Evolutionary conservation across 768 basidiomycete genomes (phyloP).

Genomic region (Trametes villosa): DNA sequence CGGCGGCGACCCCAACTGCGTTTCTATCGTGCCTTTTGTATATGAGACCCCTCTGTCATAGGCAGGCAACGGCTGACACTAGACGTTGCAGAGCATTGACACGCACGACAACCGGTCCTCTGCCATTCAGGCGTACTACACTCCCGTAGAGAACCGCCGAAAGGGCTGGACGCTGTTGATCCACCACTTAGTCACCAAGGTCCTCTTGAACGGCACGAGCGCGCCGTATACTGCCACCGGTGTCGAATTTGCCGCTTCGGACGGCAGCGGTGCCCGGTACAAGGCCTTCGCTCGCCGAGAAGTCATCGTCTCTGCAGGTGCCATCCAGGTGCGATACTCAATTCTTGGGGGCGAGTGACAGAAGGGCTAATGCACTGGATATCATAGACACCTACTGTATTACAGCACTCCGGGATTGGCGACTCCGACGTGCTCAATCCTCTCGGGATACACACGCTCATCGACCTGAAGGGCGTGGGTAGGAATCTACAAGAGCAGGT

Average conservation of each 20-base stretch:
- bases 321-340: conserved; percentile 36
- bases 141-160: conserved; percentile 51
- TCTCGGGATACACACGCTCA: conserved; percentile 49
- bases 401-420: conserved; percentile 62
- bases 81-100: conserved; percentile 37
- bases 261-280: conserved; percentile 37
- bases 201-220: conserved; percentile 39
- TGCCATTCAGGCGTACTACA: conserved; percentile 56
- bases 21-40: conserved; percentile 59
- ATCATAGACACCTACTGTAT: conserved; percentile 40
- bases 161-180: conserved; percentile 55
- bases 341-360: background rate
- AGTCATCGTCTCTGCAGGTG: conserved; percentile 58
- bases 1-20: conserved; percentile 58
- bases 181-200: conserved; percentile 47
- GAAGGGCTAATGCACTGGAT: background rate
- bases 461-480: conserved; percentile 55
- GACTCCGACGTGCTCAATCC: conserved; percentile 48
- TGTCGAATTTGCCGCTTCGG: conserved; percentile 49
- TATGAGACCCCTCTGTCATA: background rate
- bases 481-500: conserved; percentile 60
- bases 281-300: conserved; percentile 49
- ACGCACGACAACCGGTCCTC: conserved; percentile 52
- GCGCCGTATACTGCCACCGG: conserved; percentile 48
- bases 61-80: background rate